Evolutionary conservation across 192 early-diverging fungal species (phyloP).

Genomic region (Coemansia sp.): DNA sequence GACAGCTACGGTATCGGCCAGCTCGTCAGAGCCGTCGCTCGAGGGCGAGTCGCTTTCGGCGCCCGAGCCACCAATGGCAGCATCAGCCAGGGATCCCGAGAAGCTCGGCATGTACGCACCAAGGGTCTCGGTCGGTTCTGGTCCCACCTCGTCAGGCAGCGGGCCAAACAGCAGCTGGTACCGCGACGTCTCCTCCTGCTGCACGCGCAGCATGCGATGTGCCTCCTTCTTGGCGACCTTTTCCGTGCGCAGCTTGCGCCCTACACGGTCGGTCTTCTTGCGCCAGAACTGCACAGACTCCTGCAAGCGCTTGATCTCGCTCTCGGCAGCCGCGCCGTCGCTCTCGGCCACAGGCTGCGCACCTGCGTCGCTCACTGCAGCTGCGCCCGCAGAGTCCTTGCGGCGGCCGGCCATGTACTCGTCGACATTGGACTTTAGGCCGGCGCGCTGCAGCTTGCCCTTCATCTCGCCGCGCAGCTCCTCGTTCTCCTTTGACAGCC

Average conservation of each 20-base stretch:
- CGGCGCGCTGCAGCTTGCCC: slow-evolving; percentile 52
- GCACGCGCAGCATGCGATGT: slow-evolving; percentile 22
- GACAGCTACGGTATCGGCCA: not conserved
- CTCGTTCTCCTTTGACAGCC: slow-evolving; percentile 57
- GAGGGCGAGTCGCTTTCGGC: slow-evolving; percentile 15
- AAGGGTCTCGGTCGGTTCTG: slow-evolving; percentile 26
- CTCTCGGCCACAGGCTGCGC: not conserved
- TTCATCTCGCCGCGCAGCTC: slow-evolving; percentile 57
- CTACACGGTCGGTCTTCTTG: slow-evolving; percentile 35
- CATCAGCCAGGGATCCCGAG: not conserved
- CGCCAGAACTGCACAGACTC: slow-evolving; percentile 42
- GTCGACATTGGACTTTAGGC: slow-evolving; percentile 47
- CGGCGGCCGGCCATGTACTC: slow-evolving; percentile 44
- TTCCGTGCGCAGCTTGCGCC: slow-evolving; percentile 39
- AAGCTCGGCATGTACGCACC: slow-evolving; percentile 19
- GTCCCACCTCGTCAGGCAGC: slow-evolving; percentile 16
- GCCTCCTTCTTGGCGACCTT: slow-evolving; percentile 22
- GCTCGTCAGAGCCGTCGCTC: slow-evolving; percentile 2
- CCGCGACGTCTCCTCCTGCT: slow-evolving; percentile 42
- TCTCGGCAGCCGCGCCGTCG: slow-evolving; percentile 12
- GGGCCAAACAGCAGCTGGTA: slow-evolving; percentile 40
- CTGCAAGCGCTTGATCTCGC: slow-evolving; percentile 31
- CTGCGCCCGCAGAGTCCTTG: not conserved
- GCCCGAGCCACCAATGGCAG: not conserved
- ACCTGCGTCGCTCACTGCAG: not conserved